Conservation (phyloP, 2,329 filamentous ascomycete species). For the Diaporthe australafricana region DNA sequence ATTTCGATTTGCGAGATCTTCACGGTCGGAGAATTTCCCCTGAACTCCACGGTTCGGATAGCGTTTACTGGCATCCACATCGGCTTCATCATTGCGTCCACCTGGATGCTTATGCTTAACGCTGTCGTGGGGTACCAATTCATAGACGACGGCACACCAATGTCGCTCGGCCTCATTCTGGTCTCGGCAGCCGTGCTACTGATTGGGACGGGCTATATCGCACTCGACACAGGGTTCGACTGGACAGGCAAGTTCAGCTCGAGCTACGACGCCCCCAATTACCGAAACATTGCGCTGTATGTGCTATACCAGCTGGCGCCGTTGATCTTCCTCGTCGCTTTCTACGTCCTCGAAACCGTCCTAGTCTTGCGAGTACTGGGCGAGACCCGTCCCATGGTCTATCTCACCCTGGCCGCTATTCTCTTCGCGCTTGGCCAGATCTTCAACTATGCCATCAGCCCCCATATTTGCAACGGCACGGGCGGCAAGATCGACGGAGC, state of each 20-base stretch:
- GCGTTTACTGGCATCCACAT: conserved; percentile 92
- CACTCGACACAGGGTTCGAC: conserved; percentile 88
- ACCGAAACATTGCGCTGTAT: conserved; percentile 85
- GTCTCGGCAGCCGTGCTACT: conserved; percentile 79
- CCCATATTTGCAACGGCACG: conserved; percentile 88
- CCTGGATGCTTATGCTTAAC: conserved; percentile 93
- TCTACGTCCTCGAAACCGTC: conserved; percentile 84
- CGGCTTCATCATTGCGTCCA: conserved; percentile 86
- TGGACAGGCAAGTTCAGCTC: conserved; percentile 85
- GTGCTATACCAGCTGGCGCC: conserved; percentile 93
- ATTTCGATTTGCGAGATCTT: conserved; percentile 97
- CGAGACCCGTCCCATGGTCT: conserved; percentile 93
- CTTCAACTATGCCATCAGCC: conserved; percentile 95
- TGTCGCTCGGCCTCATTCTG: conserved; percentile 82
- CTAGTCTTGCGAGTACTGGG: conserved; percentile 89
- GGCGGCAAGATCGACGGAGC: conserved; percentile 90
- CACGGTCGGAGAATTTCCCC: conserved; percentile 88
- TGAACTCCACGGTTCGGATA: conserved; percentile 76
- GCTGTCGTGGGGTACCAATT: conserved; percentile 93
- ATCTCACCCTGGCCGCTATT: conserved; percentile 78
- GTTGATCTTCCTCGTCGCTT: conserved; percentile 88
- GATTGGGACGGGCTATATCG: conserved; percentile 93
- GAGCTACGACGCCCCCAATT: conserved; percentile 67
- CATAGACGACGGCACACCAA: conserved; percentile 89
- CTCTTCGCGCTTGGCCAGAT: conserved; percentile 93